Percentiles rank a stretch among this genome's conserved stretches.
Evolutionary conservation across 129 eudicot species (phyloP).

Genomic region (Pseudognaphalium luteoalbum): DNA sequence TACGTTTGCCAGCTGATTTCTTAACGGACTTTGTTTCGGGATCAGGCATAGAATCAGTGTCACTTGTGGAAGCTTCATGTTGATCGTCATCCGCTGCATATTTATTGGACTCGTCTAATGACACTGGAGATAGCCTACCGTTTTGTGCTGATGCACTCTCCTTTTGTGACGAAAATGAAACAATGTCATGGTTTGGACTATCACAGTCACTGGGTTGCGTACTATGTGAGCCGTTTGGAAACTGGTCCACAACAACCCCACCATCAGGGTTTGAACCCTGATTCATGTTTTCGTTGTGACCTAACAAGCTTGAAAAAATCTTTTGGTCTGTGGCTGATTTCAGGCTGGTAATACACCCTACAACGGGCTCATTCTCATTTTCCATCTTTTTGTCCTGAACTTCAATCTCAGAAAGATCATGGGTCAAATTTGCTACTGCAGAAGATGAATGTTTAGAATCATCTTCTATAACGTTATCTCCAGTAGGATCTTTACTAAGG

Average conservation of each 20-base stretch:
- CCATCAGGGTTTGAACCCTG: constrained; percentile 25
- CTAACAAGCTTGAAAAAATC: constrained; percentile 9
- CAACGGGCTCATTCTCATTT: constrained; percentile 7
- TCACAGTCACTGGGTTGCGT: constrained; percentile 35
- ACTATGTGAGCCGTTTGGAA: constrained; percentile 11
- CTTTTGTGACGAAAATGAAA: constrained; percentile 53
- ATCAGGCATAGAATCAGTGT: constrained; percentile 37
- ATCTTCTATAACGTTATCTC: constrained; percentile 17
- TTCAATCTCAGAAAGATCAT: constrained; percentile 26
- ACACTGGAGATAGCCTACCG: constrained; percentile 45
- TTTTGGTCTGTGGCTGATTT: constrained; percentile 25
- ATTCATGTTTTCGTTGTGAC: constrained; percentile 15
- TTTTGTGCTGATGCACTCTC: constrained; percentile 45
- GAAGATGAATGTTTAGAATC: constrained; percentile 23
- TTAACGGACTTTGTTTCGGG: constrained; percentile 38
- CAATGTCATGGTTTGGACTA: constrained; percentile 33
- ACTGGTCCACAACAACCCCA: constrained; percentile 31
- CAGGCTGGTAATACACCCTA: constrained; percentile 14
- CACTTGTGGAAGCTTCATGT: constrained; percentile 44
- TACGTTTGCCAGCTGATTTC: constrained; percentile 52
- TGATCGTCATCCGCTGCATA: constrained; percentile 47
- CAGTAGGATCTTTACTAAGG: constrained; percentile 24
- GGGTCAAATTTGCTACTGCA: constrained; percentile 24
- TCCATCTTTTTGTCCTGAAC: constrained; percentile 34
- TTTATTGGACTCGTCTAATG: constrained; percentile 40